Percentiles rank a stretch among this genome's conserved stretches.
Conservation (phyloP, 164 flowering plant species). For the Aristolochia californica region DNA sequence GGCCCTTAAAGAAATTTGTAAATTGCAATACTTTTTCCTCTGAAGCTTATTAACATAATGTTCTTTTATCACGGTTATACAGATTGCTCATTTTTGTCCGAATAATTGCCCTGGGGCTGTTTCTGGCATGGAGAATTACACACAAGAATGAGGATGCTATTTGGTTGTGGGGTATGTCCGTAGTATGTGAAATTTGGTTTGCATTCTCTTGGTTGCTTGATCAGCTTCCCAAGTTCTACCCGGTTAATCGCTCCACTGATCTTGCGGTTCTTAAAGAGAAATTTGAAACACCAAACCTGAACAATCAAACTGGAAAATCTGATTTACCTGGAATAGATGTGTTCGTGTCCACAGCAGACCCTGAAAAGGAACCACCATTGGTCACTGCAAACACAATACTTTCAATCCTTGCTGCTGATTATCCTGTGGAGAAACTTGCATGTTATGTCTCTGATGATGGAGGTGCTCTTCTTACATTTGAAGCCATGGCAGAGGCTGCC, state of each 20-base stretch:
- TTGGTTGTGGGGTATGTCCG: constrained; percentile 91
- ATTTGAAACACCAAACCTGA: constrained; percentile 46
- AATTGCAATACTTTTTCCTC: neutral
- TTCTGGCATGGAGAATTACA: constrained; percentile 61
- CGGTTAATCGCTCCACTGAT: constrained; percentile 63
- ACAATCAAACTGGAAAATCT: constrained; percentile 56
- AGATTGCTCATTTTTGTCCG: constrained; percentile 60
- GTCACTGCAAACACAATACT: constrained; percentile 90
- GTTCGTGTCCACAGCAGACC: constrained; percentile 93
- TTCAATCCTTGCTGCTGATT: constrained; percentile 82
- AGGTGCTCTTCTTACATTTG: constrained; percentile 83
- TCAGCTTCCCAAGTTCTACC: constrained; percentile 83
- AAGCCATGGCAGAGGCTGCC: constrained; percentile 87
- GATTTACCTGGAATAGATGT: constrained; percentile 89
- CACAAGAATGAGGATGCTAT: constrained; percentile 68
- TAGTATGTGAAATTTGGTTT: constrained; percentile 88
- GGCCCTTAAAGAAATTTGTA: neutral
- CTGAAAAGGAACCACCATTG: constrained; percentile 89
- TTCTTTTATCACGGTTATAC: constrained; percentile 4
- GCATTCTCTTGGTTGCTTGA: constrained; percentile 94
- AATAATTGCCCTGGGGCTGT: constrained; percentile 47
- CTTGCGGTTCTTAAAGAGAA: constrained; percentile 57
- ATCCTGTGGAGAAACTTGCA: constrained; percentile 84
- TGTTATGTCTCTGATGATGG: constrained; percentile 97
- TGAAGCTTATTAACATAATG: neutral